phyloP scores from a whole-genome alignment of 1,139 yeast species.

The Taphrina communis region DNA sequence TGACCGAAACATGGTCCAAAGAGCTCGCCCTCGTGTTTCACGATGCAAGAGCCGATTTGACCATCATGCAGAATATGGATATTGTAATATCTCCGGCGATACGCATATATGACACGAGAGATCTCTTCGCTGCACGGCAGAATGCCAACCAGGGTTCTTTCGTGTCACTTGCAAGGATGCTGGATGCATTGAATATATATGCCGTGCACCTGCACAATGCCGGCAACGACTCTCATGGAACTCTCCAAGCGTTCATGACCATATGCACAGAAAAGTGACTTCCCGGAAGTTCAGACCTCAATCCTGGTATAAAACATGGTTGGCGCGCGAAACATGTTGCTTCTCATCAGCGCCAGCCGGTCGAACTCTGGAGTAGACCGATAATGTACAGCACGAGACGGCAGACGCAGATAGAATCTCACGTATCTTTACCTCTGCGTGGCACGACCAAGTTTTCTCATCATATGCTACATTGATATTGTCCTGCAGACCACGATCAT shows the following conservation, averaged over 20 bases:
- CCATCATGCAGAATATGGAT: background rate
- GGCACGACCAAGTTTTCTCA: no score
- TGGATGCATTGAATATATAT: slow-evolving; percentile 1
- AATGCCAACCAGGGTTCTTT: slow-evolving; percentile 3
- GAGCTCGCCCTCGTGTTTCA: slow-evolving; percentile 14
- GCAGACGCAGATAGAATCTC: no score
- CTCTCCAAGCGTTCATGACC: slow-evolving; percentile 15
- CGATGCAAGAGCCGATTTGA: slow-evolving; percentile 23
- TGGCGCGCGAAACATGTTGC: no score
- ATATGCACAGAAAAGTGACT: slow-evolving; percentile 5
- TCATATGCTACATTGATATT: no score
- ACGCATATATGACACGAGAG: slow-evolving; percentile 12
- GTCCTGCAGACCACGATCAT: no score
- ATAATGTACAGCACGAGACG: no score
- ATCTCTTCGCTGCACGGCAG: slow-evolving; percentile 22
- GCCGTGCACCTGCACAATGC: slow-evolving; percentile 27
- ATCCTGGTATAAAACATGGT: no score
- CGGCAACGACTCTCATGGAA: slow-evolving; percentile 29
- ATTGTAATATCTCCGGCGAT: background rate
- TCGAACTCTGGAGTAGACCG: no score
- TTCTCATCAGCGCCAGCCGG: no score
- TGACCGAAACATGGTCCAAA: background rate
- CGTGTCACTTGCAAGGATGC: slow-evolving; percentile 16
- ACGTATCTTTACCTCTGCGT: no score
- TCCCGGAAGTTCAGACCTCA: no score